Evolutionary conservation across 768 basidiomycete species (phyloP), one percentile per base, ranked within the genome.

Genomic region (Heimioporus sp.): DNA sequence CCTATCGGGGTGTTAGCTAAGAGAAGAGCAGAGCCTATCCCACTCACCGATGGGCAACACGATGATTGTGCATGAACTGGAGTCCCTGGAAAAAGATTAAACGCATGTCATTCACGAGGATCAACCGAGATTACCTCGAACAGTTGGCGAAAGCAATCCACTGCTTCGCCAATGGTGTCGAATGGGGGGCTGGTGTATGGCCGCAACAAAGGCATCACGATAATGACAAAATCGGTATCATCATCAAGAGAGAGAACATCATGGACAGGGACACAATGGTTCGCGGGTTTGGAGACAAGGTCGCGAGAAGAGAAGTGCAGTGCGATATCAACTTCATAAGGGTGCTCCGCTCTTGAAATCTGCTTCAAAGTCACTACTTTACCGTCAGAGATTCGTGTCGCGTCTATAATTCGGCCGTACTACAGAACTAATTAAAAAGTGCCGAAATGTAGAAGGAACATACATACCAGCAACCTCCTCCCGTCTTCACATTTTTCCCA

Each of bases 171-270:
- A 9, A 69, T 17, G 0, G 60, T 67, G 43, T 64, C 57, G 44
- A 72, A 71, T 2, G 20, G 59, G 7, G 62, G 63, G 16, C 58
- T 42, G n/a, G 64, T 46, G 39, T 55, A 64, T 0, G n/a, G 20
- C 43, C 74, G 63, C 7, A 75, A 59, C 5, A 69, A 49, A 2
- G 74, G 74, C 65, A 72, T 73, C 17, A 67, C 62, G 11, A 71
- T 54, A 31, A 63, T 63, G 21, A 49, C 35, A 0, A 10, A 10
- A 20, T 64, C 34, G 0, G 47, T 35, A 1, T 52, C 39, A 0
- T 45, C 40, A 4, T 44, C 36, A 16, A 64, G 52, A 12, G 19
- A n/a, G 20, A 67, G 55, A 3, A 48, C 40, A n/a, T 67, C 67
- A 12, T 56, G 43, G 11, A 72, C 49, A 0, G 67, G 71, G 0